Evolutionary conservation across 2,329 filamentous ascomycete species (phyloP), one percentile per base, ranked within the genome.

Genomic region (Didymella pomorum): DNA sequence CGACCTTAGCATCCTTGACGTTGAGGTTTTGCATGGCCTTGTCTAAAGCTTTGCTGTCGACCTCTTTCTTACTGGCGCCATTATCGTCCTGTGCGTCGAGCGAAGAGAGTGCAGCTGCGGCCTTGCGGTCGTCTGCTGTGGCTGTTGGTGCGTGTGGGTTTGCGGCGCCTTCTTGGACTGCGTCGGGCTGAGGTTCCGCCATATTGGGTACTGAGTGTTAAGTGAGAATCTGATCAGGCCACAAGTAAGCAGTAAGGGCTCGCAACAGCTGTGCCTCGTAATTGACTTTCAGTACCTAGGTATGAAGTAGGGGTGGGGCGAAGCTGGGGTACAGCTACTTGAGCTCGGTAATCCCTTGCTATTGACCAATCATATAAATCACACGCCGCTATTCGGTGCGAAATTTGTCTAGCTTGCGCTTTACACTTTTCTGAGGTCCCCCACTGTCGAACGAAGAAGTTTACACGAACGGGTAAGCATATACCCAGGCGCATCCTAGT

Each of bases 81-180:
- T n/a, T 43, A n/a, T 82, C 81, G 54, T 80, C 79, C 57, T 79
- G 81, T 35, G 78, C 74, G 72, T 92, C 89, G 65, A 93, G 87
- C 61, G 84, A 85, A 46, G 88, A 89, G 59, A 93, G 85, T 28
- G 90, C 90, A 7, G 87, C 88, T 39, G 89, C 89, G 44, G 89
- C 89, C 78, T 92, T 92, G 77, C 89, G 87, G 79, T 92, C 89
- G 77, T 92, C 89, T 71, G 89, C 89, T 77, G 88, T 89, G 37
- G 76, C 71, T 6, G 80, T 78, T 18, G 80, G 72, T 4, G 76
- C 71, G 29, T 72, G 71, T 2, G 74, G 67, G 44, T 82, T 80
- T 28, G 84, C 82, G 58, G 85, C 85, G 72, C 87, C 87, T 74
- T 89, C 86, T 62, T 83, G 80, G 58, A 89, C 75, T 50, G 74